phyloP scores from a whole-genome alignment of 345 rosid species.

The Diplotaxis tenuifolia region DNA sequence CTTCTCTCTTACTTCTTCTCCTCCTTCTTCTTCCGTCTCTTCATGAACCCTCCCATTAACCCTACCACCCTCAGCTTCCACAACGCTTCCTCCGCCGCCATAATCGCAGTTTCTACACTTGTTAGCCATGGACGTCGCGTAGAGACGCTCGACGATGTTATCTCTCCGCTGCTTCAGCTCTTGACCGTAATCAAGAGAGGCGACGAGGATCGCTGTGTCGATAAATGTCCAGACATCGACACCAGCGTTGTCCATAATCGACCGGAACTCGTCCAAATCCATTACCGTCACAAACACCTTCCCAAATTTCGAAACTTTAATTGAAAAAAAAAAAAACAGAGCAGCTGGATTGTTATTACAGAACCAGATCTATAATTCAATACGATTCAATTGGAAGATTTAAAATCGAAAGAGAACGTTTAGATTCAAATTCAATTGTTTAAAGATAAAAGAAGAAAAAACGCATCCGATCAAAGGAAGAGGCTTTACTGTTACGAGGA shows the following conservation, averaged over 20 bases:
- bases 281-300: conserved; percentile 24
- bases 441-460: neutral
- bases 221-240: conserved; percentile 94
- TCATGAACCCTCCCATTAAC: conserved; percentile 42
- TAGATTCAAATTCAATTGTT: conserved; percentile 2
- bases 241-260: conserved; percentile 69
- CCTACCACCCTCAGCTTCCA: conserved; percentile 33
- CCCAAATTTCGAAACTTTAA: conserved; percentile 7
- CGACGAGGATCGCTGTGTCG: conserved; percentile 80
- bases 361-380: conserved; percentile 41
- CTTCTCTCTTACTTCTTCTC: conserved; percentile 45
- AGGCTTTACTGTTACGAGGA: conserved; percentile 26
- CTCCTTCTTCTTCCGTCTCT: conserved; percentile 36
- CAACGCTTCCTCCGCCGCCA: conserved; percentile 35
- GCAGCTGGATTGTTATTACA: conserved; percentile 5
- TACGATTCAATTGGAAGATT: conserved; percentile 16
- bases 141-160: conserved; percentile 78
- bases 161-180: conserved; percentile 78
- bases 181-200: conserved; percentile 59
- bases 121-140: conserved; percentile 51
- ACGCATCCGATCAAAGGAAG: conserved; percentile 30
- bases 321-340: conserved; percentile 17
- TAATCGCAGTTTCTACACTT: conserved; percentile 66
- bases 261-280: conserved; percentile 89
- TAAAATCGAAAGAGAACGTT: neutral